These are phyloP conservation scores for Venturia oleaginea DNA, from an alignment of 2,329 filamentous ascomycete genomes.

Conservation along the genomic window DNA sequence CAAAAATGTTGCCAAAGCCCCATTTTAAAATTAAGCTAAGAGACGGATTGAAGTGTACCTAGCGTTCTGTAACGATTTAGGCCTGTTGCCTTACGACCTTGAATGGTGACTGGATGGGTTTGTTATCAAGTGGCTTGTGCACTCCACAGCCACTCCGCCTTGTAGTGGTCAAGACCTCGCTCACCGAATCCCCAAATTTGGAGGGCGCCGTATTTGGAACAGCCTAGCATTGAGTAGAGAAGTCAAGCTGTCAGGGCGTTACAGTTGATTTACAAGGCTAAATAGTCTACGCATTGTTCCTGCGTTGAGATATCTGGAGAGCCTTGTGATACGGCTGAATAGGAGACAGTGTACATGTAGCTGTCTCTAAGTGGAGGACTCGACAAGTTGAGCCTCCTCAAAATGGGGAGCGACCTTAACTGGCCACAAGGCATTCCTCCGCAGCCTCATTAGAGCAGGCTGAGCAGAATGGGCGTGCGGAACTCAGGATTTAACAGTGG, in stretches of 20 bases:
- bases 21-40: background rate
- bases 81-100: slow-evolving; percentile 2
- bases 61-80: background rate
- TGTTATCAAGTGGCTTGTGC: background rate
- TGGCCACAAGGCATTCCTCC: background rate
- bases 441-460: background rate
- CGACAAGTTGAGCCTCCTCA: background rate
- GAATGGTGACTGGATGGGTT: background rate
- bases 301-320: background rate
- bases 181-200: background rate
- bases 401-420: background rate
- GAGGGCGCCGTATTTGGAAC: background rate
- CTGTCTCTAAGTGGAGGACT: background rate
- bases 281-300: background rate
- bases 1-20: background rate
- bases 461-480: background rate
- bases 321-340: background rate
- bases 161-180: background rate
- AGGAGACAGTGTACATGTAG: background rate
- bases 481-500: background rate
- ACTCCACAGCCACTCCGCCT: background rate
- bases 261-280: background rate
- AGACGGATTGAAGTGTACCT: background rate
- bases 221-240: background rate
- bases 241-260: background rate